Evolutionary conservation across 176 grass and related monocot species (phyloP), one percentile per base, ranked within the genome.

Genomic region (Rhynchospora tenuis): DNA sequence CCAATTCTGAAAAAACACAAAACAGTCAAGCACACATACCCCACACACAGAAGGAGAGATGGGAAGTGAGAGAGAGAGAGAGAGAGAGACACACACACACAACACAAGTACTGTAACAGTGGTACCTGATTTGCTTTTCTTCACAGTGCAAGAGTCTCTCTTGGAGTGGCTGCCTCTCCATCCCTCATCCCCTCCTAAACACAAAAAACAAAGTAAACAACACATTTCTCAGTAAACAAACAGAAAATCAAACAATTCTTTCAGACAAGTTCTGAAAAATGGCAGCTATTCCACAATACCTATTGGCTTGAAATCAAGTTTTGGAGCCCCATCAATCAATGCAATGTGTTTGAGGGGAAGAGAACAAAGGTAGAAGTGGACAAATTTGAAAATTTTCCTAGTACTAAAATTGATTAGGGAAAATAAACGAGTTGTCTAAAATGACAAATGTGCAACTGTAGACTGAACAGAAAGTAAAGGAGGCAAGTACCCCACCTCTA

Each of bases 61-160:
- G 46, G 6, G 44, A 46, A 28, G 73, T 77, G 51, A 85, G 51
- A 84, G 61, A 80, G 46, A 52, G 64, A 19, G 70, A 81, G 27
- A 82, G 26, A 58, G 59, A 68, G 54, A 80, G 78, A 79, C 42
- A 59, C 17, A 23, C 78, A 58, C 43, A 44, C 33, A 52, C 82
- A 82, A 59, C 13, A 66, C 6, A n/a, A 88, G 66, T 71, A 9
- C 44, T 60, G 73, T 43, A 0, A 45, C 84, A 90, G 84, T 92
- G 31, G 24, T 43, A 91, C 94, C 94, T 89, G 93, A 89, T 85
- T 86, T 92, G 89, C 93, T 96, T 91, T 99, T 99, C 88, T 93
- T 96, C 33, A 90, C 85, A 60, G 91, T 93, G 90, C 58, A 80
- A 51, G 89, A 83, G 64, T 99, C 93, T 87, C 84, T 96, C 65